These are phyloP conservation scores for Violaceomyces palustris DNA, from an alignment of 1,284 basidiomycete species.

Conservation along the genomic window DNA sequence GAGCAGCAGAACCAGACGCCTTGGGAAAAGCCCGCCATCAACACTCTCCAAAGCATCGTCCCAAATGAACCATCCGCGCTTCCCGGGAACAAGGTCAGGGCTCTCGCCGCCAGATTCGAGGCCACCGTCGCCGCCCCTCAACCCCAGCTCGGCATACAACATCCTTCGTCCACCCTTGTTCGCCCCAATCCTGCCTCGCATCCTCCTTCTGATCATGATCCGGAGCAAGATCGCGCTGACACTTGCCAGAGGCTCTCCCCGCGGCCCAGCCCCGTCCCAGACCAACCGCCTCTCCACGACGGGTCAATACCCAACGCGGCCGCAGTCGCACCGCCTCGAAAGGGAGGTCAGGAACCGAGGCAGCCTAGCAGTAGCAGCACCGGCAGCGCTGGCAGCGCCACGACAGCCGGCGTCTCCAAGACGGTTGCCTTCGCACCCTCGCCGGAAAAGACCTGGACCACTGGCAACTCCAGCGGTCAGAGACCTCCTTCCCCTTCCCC, in stretches of 20 bases:
- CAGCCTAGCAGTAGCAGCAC: slow-evolving; percentile 9
- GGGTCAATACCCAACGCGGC: neutral
- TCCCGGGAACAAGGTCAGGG: slow-evolving; percentile 13
- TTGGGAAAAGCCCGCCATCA: neutral
- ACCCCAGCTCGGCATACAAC: too few relatives aligned
- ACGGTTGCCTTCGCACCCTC: slow-evolving; percentile 45
- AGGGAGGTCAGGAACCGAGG: neutral
- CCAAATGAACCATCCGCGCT: neutral
- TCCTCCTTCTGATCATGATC: too few relatives aligned
- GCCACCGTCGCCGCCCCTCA: too few relatives aligned
- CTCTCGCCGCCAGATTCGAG: slow-evolving; percentile 31
- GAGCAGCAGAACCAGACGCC: slow-evolving; percentile 4
- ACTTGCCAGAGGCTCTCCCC: too few relatives aligned
- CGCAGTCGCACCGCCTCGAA: neutral
- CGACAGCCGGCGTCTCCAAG: slow-evolving; percentile 6
- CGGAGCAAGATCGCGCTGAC: too few relatives aligned
- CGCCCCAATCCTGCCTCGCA: too few relatives aligned
- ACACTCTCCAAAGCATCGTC: neutral
- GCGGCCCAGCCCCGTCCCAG: too few relatives aligned
- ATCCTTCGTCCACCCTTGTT: too few relatives aligned
- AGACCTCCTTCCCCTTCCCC: neutral
- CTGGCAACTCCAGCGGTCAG: too few relatives aligned
- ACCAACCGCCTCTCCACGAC: too few relatives aligned
- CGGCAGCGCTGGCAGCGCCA: slow-evolving; percentile 1
- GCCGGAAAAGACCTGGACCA: slow-evolving; percentile 34